Evolutionary conservation across 768 basidiomycete species (phyloP).

Genomic region (Leccinum aurantiacum): DNA sequence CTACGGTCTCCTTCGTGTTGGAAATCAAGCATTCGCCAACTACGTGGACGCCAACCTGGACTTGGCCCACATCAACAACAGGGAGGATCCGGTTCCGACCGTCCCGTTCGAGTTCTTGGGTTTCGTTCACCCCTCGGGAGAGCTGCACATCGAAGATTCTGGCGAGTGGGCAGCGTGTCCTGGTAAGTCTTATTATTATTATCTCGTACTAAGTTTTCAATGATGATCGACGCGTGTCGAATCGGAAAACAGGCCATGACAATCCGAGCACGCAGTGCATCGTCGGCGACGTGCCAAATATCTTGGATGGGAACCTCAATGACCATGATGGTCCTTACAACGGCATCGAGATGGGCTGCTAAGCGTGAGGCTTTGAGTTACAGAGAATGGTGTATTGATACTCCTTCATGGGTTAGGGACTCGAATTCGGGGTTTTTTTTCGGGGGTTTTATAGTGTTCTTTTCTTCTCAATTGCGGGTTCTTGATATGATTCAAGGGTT

Average conservation of each 20-base stretch:
- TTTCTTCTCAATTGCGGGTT: no score
- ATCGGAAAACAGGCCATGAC: no score
- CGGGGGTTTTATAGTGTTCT: no score
- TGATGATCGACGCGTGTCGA: background rate
- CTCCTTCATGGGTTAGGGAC: no score
- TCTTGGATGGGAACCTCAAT: slow-evolving; percentile 40
- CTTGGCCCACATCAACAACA: slow-evolving; percentile 58
- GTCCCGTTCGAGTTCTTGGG: slow-evolving; percentile 36
- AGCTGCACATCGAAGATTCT: slow-evolving; percentile 45
- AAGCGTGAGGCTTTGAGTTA: background rate
- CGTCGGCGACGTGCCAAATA: slow-evolving; percentile 32
- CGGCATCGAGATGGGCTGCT: slow-evolving; percentile 29
- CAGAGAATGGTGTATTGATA: no score
- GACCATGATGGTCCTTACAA: slow-evolving; percentile 49
- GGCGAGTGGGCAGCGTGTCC: slow-evolving; percentile 56
- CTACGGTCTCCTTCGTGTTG: slow-evolving; percentile 20
- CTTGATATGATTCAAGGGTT: no score
- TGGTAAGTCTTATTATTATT: slow-evolving; percentile 28
- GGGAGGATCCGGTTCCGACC: slow-evolving; percentile 41
- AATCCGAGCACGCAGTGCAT: slow-evolving; percentile 4
- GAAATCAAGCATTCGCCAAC: background rate
- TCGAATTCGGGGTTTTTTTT: no score
- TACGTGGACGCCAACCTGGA: slow-evolving; percentile 35
- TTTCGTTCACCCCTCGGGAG: slow-evolving; percentile 42
- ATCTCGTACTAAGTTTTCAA: background rate